Base-by-base conservation (phyloP, 108 stramenopile genomes). In the Aureococcus anophagefferens region DNA sequence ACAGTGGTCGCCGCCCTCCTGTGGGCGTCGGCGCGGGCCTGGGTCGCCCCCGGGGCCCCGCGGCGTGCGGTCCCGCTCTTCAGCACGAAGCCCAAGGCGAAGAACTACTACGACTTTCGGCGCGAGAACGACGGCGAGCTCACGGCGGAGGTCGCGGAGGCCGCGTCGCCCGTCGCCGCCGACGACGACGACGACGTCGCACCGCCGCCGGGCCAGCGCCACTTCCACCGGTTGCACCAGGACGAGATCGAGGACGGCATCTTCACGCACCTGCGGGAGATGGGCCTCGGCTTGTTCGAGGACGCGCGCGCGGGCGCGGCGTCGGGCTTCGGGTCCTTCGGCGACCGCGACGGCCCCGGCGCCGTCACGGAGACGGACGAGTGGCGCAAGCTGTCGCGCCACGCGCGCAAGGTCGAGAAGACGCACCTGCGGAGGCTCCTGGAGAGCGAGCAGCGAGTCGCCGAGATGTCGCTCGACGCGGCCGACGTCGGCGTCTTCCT, bases 401-500 rank as follows among this genome's bases (percentile, higher is more conserved):
- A 82, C 69, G 76, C 63, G 30, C 37, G 65, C 0, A 36, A 33
- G 35, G 33, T 82, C 29, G 36, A 74, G 67, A 32, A 64, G n/a
- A 11, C 36, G 0, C 82, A 83, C 75, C 74, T 83, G 44, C 77
- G 82, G 46, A 74, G 77, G 46, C 64, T 83, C 29, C 65, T 83
- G 59, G 4, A n/a, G 32, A 76, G 77, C 65, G 28, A 46, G 29
- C 70, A 75, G 29, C 74, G 82, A 0, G 74, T 69, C 62, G 17
- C 46, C 18, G 80, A 74, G 13, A 51, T 83, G 33, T 72, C 59
- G 18, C 69, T 74, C 34, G 74, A 79, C 30, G 25, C 25, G 21
- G 14, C 35, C 4, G 66, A 76, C 75, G 80, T 89, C 28, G 86
- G 84, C 45, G 91, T 99, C 40, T 75, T 93, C 46, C 74, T 98